Base-by-base conservation (phyloP, 2,329 filamentous ascomycete species). In the Xylariales sp. region DNA sequence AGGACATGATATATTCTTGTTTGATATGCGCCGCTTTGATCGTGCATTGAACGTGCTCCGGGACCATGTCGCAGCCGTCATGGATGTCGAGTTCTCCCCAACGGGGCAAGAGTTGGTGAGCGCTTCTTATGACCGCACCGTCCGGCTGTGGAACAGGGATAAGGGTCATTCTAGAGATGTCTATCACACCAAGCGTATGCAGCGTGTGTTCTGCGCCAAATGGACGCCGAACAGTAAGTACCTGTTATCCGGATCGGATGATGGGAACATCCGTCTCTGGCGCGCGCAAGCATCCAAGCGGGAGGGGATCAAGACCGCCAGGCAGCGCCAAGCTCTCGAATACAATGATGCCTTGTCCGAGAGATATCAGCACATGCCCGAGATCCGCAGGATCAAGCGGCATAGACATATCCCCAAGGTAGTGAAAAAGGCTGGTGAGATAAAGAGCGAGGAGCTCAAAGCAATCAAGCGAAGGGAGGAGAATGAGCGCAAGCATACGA, bases 21-120 rank as follows among this genome's bases (percentile, higher is more conserved):
- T 98, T 57, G 93, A 98, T 63, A 94, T 94, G 79, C 80, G 93
- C 53, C 91, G 88, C 59, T 84, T 95, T 62, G 82, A 87, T 52
- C 82, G 88, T 47, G 88, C 91, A 0, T 69, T 95, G 46, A 96
- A 97, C 59, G 82, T 96, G 7, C 74, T 95, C 40, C 93, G 42
- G 36, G 59, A 57, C 22, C 59, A 61, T 18, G 59, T 61, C 5
- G 78, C 82, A 6, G 93, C 93, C 15, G 90, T 96, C 18, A 96
- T 96, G 88, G 90, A 95, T 61, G 84, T 98, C 29, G 88, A 96
- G 58, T 98, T 91, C 66, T 90, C 84, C 36, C 91, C 93, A 1
- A 97, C 93, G 0, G 93, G 93, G 45, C 86, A 96, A 61, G 90
- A 96, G 61, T 78, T 98, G 33, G 88, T 97, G 15, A 88, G 84